Evolutionary conservation across 768 basidiomycete species (phyloP).

Genomic region (Tylopilus intermedius): DNA sequence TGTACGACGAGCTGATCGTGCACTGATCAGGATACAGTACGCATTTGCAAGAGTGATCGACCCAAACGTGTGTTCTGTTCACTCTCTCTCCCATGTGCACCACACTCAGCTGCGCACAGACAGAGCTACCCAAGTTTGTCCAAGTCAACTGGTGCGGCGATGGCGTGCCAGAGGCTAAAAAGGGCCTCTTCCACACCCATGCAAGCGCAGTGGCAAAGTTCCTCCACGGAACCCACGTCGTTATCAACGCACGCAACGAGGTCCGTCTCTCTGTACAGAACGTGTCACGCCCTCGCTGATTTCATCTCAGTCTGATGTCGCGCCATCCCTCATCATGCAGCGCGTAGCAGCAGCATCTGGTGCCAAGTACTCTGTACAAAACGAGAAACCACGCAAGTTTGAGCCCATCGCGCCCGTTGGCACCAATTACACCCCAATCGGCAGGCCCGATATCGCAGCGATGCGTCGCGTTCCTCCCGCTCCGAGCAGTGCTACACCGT

Average conservation of each 20-base stretch:
- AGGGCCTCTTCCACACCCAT: slow-evolving; percentile 90
- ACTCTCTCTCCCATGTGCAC: background rate
- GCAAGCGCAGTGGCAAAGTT: slow-evolving; percentile 74
- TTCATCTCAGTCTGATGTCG: slow-evolving; percentile 63
- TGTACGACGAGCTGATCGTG: slow-evolving; percentile 1
- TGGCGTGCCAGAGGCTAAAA: slow-evolving; percentile 88
- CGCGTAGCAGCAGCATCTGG: slow-evolving; percentile 86
- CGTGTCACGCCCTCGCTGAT: background rate
- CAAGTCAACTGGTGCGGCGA: slow-evolving; percentile 98
- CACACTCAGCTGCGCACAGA: slow-evolving; percentile 38
- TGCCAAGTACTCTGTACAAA: slow-evolving; percentile 83
- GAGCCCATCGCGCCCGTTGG: slow-evolving; percentile 83
- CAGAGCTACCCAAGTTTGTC: slow-evolving; percentile 82
- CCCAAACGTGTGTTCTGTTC: slow-evolving; percentile 56
- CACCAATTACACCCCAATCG: slow-evolving; percentile 70
- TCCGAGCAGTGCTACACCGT: background rate
- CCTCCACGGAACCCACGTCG: slow-evolving; percentile 80
- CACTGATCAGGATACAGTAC: slow-evolving; percentile 74
- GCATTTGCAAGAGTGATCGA: slow-evolving; percentile 85
- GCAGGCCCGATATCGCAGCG: slow-evolving; percentile 63
- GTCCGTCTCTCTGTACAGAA: slow-evolving; percentile 34
- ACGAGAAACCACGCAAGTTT: slow-evolving; percentile 63
- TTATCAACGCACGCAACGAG: slow-evolving; percentile 83
- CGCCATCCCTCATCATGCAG: slow-evolving; percentile 74
- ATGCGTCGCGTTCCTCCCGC: slow-evolving; percentile 45